phyloP scores from a whole-genome alignment of 345 rosid genomes.

The Barbarea vulgaris region DNA sequence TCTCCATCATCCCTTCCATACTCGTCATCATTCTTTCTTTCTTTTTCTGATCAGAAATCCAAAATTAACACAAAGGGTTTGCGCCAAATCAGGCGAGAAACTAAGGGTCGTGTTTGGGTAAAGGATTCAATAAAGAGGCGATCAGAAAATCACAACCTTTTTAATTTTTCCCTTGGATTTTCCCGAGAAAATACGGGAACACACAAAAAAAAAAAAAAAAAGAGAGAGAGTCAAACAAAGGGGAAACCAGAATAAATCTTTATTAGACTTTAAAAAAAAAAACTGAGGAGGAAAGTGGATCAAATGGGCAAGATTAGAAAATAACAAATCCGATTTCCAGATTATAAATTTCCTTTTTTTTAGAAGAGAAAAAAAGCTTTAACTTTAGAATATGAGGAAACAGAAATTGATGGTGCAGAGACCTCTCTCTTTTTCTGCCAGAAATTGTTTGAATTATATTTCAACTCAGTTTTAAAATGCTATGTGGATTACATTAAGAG shows the following conservation, averaged over 20 bases:
- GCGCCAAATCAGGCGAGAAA: conserved; percentile 31
- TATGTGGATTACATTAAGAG: conserved; percentile 4
- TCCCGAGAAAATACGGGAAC: conserved; percentile 37
- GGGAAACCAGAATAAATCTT: conserved; percentile 34
- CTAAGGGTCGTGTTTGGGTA: conserved; percentile 25
- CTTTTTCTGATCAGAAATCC: conserved; percentile 27
- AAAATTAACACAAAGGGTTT: conserved; percentile 17
- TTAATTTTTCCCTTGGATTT: neutral
- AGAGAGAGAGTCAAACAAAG: conserved; percentile 33
- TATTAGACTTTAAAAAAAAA: conserved; percentile 31
- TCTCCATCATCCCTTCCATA: conserved; percentile 78
- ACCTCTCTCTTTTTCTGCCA: conserved; percentile 1
- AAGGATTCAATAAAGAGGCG: neutral
- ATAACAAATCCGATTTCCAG: conserved; percentile 14
- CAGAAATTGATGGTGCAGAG: conserved; percentile 37
- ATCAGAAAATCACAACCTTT: conserved; percentile 21
- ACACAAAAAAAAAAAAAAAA: conserved; percentile 12
- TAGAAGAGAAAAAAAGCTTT: conserved; percentile 20
- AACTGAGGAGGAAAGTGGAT: conserved; percentile 31
- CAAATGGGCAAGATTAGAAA: conserved; percentile 24
- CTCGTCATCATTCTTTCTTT: conserved; percentile 65
- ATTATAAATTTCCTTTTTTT: neutral
- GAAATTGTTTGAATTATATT: neutral
- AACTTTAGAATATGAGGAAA: conserved; percentile 19
- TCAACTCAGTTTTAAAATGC: conserved; percentile 18